A percentile compares a stretch with the other conserved stretches of the same genome.
Conservation (phyloP, 2,329 filamentous ascomycete species). For the Fusarium bulbicola region DNA sequence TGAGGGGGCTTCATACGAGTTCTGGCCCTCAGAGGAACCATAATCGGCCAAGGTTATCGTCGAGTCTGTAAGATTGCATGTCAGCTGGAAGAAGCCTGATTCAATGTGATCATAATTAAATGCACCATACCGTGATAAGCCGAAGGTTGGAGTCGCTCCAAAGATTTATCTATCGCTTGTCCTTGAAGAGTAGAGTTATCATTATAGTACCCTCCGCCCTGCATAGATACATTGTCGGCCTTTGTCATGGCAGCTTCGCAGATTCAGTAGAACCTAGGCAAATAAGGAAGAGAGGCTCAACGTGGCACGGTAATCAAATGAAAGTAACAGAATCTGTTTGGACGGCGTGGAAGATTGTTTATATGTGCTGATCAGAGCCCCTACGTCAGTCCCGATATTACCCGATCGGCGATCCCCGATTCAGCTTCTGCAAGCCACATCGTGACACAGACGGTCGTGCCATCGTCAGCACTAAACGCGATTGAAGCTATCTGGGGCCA, state of each 20-base stretch:
- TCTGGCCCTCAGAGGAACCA: neutral
- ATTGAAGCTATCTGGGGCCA: neutral
- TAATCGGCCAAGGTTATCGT: neutral
- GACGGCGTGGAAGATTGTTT: accelerated
- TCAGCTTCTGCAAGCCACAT: neutral
- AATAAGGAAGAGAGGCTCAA: accelerated
- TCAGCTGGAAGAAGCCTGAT: accelerated
- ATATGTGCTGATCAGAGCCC: neutral
- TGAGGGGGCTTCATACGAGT: neutral
- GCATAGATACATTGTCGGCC: neutral
- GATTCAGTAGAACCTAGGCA: accelerated
- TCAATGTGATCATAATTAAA: accelerated
- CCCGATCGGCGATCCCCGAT: neutral
- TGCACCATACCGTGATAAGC: accelerated
- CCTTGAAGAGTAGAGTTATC: neutral
- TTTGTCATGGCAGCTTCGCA: accelerated
- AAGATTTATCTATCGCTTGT: accelerated
- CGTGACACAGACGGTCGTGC: neutral
- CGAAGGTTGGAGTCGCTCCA: accelerated
- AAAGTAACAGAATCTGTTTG: accelerated
- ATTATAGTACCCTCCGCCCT: neutral
- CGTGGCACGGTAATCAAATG: accelerated
- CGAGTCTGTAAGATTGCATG: accelerated
- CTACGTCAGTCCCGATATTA: neutral
- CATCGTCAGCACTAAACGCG: neutral